Evolutionary conservation across 192 early-diverging fungal species (phyloP).

Genomic region (Coemansia sp.): DNA sequence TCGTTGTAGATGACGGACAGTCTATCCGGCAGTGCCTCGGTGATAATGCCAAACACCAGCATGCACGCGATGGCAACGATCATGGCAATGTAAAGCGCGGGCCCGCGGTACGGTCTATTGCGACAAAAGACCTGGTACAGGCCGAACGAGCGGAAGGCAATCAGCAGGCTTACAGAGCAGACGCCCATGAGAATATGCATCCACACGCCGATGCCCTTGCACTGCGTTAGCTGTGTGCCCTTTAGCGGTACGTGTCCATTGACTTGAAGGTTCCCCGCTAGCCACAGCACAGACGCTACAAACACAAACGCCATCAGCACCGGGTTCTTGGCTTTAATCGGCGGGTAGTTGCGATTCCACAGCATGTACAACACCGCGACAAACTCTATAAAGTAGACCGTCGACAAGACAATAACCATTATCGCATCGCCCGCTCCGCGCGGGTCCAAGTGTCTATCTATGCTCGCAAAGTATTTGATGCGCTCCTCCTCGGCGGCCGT

Average conservation of each 20-base stretch:
- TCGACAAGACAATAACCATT: constrained; percentile 10
- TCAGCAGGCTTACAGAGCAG: constrained; percentile 34
- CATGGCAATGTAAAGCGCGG: constrained; percentile 1
- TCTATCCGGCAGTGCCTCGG: constrained; percentile 13
- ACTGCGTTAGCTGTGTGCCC: constrained; percentile 17
- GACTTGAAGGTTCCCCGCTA: constrained; percentile 51
- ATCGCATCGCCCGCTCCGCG: constrained; percentile 19
- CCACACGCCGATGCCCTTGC: constrained; percentile 51
- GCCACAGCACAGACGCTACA: constrained; percentile 41
- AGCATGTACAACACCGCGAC: constrained; percentile 27
- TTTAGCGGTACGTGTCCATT: constrained; percentile 47
- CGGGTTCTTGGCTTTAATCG: constrained; percentile 56
- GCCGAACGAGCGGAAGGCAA: constrained; percentile 9
- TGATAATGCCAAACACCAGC: constrained; percentile 34
- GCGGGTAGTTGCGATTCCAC: constrained; percentile 52
- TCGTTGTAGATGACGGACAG: constrained; percentile 25
- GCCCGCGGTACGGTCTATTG: constrained; percentile 4
- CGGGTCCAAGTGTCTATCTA: constrained; percentile 19
- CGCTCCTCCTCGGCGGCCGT: constrained; percentile 21
- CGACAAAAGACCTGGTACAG: constrained; percentile 1
- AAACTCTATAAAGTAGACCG: constrained; percentile 30
- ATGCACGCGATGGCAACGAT: constrained; percentile 11
- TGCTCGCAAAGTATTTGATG: not conserved
- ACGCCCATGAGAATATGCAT: constrained; percentile 40
- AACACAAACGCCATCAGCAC: constrained; percentile 44